A percentile compares a stretch with the other conserved stretches of the same genome.
Evolutionary conservation across 192 early-diverging fungal genomes (phyloP).

Genomic region (Umbelopsis ramanniana): DNA sequence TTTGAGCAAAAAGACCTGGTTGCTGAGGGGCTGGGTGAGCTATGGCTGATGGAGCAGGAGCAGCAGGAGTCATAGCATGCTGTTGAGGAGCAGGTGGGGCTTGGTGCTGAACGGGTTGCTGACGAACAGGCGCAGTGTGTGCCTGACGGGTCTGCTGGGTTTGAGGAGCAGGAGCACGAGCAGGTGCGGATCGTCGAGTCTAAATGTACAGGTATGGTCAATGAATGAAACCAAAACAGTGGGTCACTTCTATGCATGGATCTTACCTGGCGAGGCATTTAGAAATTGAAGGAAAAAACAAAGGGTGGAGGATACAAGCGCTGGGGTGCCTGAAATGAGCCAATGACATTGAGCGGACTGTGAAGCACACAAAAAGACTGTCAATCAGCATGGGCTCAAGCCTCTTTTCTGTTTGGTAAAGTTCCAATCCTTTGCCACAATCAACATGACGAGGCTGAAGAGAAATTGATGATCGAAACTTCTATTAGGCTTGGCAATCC

Average conservation of each 20-base stretch:
- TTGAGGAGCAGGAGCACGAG: conserved; percentile 41
- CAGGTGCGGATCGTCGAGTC: conserved; percentile 51
- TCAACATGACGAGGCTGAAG: too few species aligned
- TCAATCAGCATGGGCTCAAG: too few species aligned
- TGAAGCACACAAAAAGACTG: neutral
- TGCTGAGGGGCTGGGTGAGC: conserved; percentile 66
- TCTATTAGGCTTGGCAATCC: too few species aligned
- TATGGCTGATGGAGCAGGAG: conserved; percentile 52
- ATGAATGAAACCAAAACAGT: neutral
- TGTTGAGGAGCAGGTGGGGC: conserved; percentile 53
- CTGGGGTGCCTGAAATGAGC: conserved; percentile 4
- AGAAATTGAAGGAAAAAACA: neutral
- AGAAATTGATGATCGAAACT: too few species aligned
- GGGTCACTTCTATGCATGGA: neutral
- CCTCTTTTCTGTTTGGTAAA: too few species aligned
- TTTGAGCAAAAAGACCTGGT: conserved; percentile 80
- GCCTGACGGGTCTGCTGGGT: conserved; percentile 56
- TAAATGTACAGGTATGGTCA: neutral
- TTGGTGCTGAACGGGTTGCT: conserved; percentile 50
- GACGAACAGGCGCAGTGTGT: conserved; percentile 63
- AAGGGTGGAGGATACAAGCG: neutral
- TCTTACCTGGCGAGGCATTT: conserved; percentile 20
- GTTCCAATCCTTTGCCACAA: too few species aligned
- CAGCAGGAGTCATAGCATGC: conserved; percentile 28
- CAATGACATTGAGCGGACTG: conserved; percentile 13